phyloP scores from a whole-genome alignment of 805 yeast genomes.

The Ogataea pilisensis region DNA sequence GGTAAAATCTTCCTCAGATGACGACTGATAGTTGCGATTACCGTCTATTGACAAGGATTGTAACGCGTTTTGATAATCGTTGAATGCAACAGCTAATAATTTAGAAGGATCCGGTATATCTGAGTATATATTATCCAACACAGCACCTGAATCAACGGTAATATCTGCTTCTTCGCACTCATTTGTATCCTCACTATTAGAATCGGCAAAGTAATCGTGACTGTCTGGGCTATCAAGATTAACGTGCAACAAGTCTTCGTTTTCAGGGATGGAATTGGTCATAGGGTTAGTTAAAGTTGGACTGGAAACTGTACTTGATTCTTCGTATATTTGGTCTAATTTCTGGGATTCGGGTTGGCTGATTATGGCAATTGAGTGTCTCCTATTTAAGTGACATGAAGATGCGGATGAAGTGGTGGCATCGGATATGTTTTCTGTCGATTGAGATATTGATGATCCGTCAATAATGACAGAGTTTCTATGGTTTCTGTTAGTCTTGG shows the following conservation, averaged over 20 bases:
- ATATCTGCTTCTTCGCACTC: conserved; percentile 7
- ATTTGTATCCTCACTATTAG: conserved; percentile 3
- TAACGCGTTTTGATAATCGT: conserved; percentile 21
- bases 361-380: neutral
- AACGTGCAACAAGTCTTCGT: conserved; percentile 4
- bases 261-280: neutral
- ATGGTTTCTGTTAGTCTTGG: too few species aligned
- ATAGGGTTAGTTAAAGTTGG: neutral
- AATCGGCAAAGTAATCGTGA: conserved; percentile 4
- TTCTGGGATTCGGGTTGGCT: conserved; percentile 5
- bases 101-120: conserved; percentile 17
- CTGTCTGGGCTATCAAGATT: conserved; percentile 2
- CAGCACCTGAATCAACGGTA: conserved; percentile 17
- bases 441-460: too few species aligned
- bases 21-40: neutral
- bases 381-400: neutral
- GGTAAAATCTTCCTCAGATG: too few species aligned
- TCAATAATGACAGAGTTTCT: too few species aligned
- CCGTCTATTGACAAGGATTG: conserved; percentile 4
- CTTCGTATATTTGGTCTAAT: conserved; percentile 6
- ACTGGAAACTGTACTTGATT: neutral
- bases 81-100: conserved; percentile 21
- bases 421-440: too few species aligned
- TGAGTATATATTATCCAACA: conserved; percentile 12
- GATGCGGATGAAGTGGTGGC: too few species aligned